Evolutionary conservation across 352 stramenopile species (phyloP), one percentile per base, ranked within the genome.

Genomic region (Pythium volutum): DNA sequence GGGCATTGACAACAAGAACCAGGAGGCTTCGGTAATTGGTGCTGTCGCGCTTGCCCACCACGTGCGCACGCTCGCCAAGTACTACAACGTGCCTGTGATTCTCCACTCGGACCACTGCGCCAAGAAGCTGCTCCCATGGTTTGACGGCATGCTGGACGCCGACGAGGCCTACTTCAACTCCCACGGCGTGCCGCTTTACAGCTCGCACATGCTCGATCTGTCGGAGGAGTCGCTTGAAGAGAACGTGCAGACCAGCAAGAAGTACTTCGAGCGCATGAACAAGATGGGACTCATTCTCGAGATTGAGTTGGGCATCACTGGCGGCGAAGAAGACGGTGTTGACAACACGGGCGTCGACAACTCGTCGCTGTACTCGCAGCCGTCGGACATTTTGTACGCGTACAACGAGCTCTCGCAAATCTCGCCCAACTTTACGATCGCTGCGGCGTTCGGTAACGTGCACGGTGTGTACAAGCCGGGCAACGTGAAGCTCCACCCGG

Each of bases 91-190:
- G 61, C 95, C 96, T 7, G 96, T 99, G 42, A 95, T 99, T 58
- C 83, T 99, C 53, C 97, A 99, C 93, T 98, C 96, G 64, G 97
- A 99, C 78, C 97, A 99, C 81, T 99, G 97, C 83, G 94, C 96
- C 74, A 98, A 98, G 89, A 97, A 97, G 69, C 86, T 98, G 69
- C 81, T 99, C 71, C 96, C 96, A 46, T 99, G 97, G 97, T 98
- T 98, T 70, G 96, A 99, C 75, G 97, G 96, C 50, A 97, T 98
- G 77, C 78, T 99, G 42, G 77, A 88, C 42, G 96, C 96, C 26
- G 90, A 97, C 64, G 96, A 99, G 79, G 90, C 97, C 71, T 98
- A 99, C 91, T 99, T 98, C 71, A 81, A 78, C 45, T 75, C 88
- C 64, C 89, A 97, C 71, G 96, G 96, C 64, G 86, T 97, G 58